phyloP scores from a whole-genome alignment of 257 asterid genomes.

The Solanum ahanhuiri region DNA sequence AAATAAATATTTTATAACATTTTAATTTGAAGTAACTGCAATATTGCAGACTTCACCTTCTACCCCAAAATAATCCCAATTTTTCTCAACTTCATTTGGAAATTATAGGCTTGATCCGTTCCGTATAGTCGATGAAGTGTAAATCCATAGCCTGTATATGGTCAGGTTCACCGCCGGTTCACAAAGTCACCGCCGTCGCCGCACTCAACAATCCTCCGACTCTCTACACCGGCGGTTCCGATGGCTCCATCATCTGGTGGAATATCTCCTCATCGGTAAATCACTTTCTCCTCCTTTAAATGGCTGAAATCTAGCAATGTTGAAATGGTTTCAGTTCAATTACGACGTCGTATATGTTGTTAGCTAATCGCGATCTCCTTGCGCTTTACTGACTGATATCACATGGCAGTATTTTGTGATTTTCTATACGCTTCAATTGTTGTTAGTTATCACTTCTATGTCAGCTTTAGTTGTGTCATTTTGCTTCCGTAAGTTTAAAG shows the following conservation, averaged over 20 bases:
- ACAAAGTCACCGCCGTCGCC: constrained; percentile 76
- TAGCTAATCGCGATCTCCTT: not conserved
- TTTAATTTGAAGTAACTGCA: no score
- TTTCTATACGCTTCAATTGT: not conserved
- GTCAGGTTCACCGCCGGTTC: constrained; percentile 85
- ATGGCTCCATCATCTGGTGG: constrained; percentile 99
- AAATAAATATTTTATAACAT: no score
- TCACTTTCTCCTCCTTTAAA: not conserved
- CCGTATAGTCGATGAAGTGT: constrained; percentile 61
- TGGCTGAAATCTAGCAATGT: not conserved
- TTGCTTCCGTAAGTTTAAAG: not conserved
- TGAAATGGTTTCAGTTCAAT: not conserved
- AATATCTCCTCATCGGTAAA: constrained; percentile 39
- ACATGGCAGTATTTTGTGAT: not conserved
- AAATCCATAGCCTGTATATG: constrained; percentile 92
- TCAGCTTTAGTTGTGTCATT: not conserved
- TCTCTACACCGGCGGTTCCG: constrained; percentile 94
- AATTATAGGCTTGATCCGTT: constrained; percentile 6
- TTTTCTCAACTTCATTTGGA: not conserved
- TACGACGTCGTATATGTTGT: not conserved
- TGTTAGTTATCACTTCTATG: not conserved
- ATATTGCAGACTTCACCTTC: not conserved
- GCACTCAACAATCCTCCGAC: constrained; percentile 60
- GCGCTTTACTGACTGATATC: not conserved
- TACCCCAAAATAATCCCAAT: not conserved